Percentiles rank a stretch among this genome's conserved stretches.
Conservation (phyloP, 2,329 filamentous ascomycete species). For the Colletotrichum abscissum region DNA sequence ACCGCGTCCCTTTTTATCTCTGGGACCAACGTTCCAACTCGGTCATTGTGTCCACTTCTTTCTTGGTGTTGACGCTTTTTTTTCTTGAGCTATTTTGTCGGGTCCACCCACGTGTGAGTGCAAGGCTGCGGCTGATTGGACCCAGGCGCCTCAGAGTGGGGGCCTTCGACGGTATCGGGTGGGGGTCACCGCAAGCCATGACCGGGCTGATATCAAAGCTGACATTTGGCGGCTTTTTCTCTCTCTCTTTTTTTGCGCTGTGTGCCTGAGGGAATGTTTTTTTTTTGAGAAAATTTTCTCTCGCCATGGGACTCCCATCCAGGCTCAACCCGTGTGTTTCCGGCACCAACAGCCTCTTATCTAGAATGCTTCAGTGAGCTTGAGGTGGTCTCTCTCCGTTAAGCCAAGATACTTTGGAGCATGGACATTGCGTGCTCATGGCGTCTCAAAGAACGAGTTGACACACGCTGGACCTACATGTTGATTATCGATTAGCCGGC, state of each 20-base stretch:
- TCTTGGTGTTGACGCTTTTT: conserved; percentile 7
- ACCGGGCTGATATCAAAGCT: conserved; percentile 36
- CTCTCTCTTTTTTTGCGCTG: neutral
- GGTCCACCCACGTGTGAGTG: conserved; percentile 38
- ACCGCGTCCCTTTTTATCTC: conserved; percentile 34
- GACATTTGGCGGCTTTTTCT: neutral
- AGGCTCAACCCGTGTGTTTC: neutral
- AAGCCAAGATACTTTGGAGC: neutral
- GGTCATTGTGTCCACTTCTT: conserved; percentile 29
- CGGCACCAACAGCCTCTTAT: neutral
- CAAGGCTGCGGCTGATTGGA: conserved; percentile 34
- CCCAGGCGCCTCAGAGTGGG: conserved; percentile 30
- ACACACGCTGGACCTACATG: neutral
- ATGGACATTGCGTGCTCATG: neutral
- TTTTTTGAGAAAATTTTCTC: conserved; percentile 23
- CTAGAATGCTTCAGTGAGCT: neutral
- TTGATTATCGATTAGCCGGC: conserved; percentile 12
- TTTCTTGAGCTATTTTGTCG: conserved; percentile 28
- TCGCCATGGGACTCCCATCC: conserved; percentile 5
- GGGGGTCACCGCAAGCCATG: conserved; percentile 37
- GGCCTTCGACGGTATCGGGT: conserved; percentile 29
- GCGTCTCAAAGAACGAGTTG: neutral
- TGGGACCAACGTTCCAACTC: conserved; percentile 25
- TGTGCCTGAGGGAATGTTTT: conserved; percentile 30
- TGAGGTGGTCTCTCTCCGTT: neutral